Evolutionary conservation across 257 asterid species (phyloP).

Genomic region (Gentiana straminea): DNA sequence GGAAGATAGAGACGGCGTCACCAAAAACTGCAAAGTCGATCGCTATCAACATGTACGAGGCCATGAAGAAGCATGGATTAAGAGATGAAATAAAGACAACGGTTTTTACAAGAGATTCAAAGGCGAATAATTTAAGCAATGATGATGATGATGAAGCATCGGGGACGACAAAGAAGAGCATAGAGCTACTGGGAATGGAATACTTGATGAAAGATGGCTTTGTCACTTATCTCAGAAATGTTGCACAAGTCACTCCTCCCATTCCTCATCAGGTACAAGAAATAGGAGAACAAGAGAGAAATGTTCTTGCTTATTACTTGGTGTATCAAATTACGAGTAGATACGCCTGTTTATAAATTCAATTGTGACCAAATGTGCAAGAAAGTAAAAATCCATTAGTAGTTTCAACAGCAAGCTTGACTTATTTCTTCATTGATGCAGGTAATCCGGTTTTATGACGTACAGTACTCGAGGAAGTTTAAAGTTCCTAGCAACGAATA

Average conservation of each 20-base stretch:
- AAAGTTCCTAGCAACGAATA: conserved; percentile 4
- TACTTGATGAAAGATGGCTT: conserved; percentile 9
- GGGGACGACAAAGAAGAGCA: neutral
- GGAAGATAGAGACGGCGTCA: conserved; percentile 4
- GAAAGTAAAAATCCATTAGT: no score
- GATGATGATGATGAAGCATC: neutral
- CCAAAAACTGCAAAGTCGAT: conserved; percentile 1
- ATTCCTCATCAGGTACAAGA: conserved; percentile 9
- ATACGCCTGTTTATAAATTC: no score
- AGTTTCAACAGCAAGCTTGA: neutral
- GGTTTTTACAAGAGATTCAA: neutral
- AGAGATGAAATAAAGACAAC: conserved; percentile 7
- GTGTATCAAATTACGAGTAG: no score
- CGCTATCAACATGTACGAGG: conserved; percentile 3
- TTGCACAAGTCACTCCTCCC: conserved; percentile 8
- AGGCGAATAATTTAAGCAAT: neutral
- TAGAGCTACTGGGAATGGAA: conserved; percentile 11
- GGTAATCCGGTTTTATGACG: conserved; percentile 8
- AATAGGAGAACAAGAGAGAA: no score
- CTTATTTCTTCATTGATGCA: neutral
- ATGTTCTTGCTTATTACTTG: no score
- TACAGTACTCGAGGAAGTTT: conserved; percentile 4
- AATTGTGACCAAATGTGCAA: no score
- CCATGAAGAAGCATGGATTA: conserved; percentile 8
- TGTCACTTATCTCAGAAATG: conserved; percentile 8